Evolutionary conservation across 2,329 filamentous ascomycete genomes (phyloP).

Genomic region (Pseudogymnoascus sp.): DNA sequence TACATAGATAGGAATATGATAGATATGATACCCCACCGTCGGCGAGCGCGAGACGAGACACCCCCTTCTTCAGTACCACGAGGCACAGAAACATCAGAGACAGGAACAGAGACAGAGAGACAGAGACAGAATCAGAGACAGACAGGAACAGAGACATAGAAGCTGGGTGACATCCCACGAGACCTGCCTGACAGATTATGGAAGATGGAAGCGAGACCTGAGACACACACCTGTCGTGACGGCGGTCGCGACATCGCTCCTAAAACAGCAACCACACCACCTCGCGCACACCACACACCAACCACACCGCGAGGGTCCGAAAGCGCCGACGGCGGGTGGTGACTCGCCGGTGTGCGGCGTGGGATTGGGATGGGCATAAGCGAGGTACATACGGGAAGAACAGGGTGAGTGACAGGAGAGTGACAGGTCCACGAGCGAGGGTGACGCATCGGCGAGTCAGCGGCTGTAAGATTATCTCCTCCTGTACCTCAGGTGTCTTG

Average conservation of each 20-base stretch:
- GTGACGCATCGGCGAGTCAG: not conserved
- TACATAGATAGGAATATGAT: not conserved
- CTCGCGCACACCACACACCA: too few relatives aligned
- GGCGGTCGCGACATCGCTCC: not conserved
- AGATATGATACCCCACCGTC: not conserved
- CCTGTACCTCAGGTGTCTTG: not conserved
- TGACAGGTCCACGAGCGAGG: not conserved
- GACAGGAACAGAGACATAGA: too few relatives aligned
- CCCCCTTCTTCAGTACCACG: not conserved
- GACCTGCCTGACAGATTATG: not conserved
- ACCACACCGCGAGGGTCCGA: too few relatives aligned
- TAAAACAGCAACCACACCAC: not conserved
- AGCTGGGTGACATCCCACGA: not conserved
- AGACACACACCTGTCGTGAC: not conserved
- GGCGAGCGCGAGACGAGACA: not conserved
- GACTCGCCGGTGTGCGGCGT: too few relatives aligned
- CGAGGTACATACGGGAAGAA: not conserved
- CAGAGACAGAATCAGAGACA: too few relatives aligned
- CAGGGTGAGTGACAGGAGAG: not conserved
- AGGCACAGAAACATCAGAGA: not conserved
- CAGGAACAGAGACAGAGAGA: too few relatives aligned
- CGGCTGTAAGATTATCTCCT: not conserved
- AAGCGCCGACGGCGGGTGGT: too few relatives aligned
- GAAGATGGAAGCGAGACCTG: not conserved
- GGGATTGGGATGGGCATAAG: too few relatives aligned